These are phyloP conservation scores for Diplodia seriata DNA, from an alignment of 2,329 filamentous ascomycete species.

Conservation along the genomic window DNA sequence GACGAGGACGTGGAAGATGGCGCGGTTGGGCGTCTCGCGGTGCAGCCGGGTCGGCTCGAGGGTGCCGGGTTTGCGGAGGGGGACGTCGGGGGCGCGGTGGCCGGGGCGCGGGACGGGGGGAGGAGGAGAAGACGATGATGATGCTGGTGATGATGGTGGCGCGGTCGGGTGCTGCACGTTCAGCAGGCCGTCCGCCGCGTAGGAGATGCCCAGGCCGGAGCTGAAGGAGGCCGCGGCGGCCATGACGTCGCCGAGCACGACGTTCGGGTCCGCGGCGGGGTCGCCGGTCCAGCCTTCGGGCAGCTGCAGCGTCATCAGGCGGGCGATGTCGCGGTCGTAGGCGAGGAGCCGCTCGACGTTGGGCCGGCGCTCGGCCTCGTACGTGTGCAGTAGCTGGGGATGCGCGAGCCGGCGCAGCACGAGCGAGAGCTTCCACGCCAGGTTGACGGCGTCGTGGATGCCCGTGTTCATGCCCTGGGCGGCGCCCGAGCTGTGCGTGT, in stretches of 20 bases:
- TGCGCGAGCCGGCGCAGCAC: constrained; percentile 51
- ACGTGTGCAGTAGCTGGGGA: constrained; percentile 55
- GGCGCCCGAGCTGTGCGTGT: constrained; percentile 63
- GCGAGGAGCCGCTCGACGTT: constrained; percentile 54
- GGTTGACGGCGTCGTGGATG: constrained; percentile 61
- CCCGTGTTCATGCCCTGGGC: constrained; percentile 67
- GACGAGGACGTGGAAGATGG: constrained; percentile 53
- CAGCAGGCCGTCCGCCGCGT: constrained; percentile 46
- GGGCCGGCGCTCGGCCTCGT: constrained; percentile 56
- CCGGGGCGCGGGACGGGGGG: constrained; percentile 45
- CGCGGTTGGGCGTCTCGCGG: constrained; percentile 53
- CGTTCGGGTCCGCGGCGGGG: constrained; percentile 40
- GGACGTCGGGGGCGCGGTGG: constrained; percentile 56
- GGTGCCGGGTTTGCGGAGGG: constrained; percentile 55
- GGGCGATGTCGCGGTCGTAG: constrained; percentile 46
- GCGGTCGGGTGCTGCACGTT: constrained; percentile 36
- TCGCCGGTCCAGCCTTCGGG: constrained; percentile 46
- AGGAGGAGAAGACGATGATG: no score
- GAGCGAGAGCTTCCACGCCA: constrained; percentile 62
- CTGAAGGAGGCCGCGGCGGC: constrained; percentile 42
- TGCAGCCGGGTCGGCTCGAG: constrained; percentile 54
- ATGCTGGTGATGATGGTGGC: constrained; percentile 25
- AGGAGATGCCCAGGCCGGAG: constrained; percentile 44
- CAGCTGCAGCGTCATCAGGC: constrained; percentile 45
- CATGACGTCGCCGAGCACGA: constrained; percentile 41